These are phyloP conservation scores for Pelargonium citronellum DNA, from an alignment of 441 rosid genomes.

Conservation along the genomic window DNA sequence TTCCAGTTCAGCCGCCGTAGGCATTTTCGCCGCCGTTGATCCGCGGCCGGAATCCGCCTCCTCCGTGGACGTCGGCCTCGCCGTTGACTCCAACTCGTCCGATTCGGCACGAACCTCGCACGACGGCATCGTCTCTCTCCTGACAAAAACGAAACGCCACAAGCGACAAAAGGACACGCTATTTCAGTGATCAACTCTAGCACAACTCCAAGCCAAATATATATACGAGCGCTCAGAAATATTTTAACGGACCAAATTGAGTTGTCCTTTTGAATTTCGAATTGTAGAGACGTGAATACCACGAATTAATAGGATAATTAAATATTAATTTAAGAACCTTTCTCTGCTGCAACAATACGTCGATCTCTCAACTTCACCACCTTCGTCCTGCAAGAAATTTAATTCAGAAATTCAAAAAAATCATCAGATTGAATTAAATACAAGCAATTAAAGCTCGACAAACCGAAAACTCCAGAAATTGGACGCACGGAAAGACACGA, in stretches of 20 bases:
- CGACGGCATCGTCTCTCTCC: slow-evolving; percentile 43
- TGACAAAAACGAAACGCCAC: slow-evolving; percentile 10
- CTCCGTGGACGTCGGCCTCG: slow-evolving; percentile 22
- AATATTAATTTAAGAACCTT: slow-evolving; percentile 28
- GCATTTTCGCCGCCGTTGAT: slow-evolving; percentile 37
- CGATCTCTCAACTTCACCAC: slow-evolving; percentile 53
- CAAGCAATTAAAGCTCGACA: slow-evolving; percentile 32
- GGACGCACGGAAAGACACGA: slow-evolving; percentile 10
- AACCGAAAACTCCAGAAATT: slow-evolving; percentile 30
- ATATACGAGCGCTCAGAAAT: background rate
- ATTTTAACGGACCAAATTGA: background rate
- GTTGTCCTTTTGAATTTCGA: slow-evolving; percentile 13
- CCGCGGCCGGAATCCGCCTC: slow-evolving; percentile 34
- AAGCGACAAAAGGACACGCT: background rate
- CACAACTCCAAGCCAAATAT: background rate
- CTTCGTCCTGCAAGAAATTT: slow-evolving; percentile 41
- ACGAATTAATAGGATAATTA: slow-evolving; percentile 11
- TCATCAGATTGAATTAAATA: slow-evolving; percentile 17
- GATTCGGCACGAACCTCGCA: slow-evolving; percentile 34
- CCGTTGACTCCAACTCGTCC: slow-evolving; percentile 32
- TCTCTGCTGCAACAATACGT: slow-evolving; percentile 34
- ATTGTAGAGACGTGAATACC: slow-evolving; percentile 10
- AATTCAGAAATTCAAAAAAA: slow-evolving; percentile 18
- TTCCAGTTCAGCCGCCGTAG: slow-evolving; percentile 51
- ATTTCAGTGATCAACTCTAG: background rate